Evolutionary conservation across 208 protist species (phyloP).

Genomic region (Leishmania turanica): DNA sequence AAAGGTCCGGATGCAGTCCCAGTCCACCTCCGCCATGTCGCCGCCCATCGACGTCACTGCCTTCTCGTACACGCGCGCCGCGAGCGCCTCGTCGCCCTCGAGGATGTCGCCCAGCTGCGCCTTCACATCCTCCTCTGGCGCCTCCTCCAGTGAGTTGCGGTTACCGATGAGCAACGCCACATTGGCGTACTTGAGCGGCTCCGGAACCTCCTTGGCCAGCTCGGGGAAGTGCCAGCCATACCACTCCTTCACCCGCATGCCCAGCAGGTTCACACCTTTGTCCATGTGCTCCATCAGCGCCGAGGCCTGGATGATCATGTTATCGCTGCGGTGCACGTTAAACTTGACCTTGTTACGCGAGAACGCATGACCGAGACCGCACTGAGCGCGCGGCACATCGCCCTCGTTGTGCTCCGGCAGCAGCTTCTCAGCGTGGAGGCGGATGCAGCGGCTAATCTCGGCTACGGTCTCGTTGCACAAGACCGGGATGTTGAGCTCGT

Average conservation of each 20-base stretch:
- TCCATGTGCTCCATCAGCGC: conserved; percentile 98
- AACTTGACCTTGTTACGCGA: conserved; percentile 99
- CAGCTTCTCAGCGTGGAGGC: conserved; percentile 95
- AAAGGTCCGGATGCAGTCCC: conserved; percentile 96
- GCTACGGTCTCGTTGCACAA: conserved; percentile 89
- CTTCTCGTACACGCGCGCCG: conserved; percentile 91
- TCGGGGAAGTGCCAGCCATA: conserved; percentile 99
- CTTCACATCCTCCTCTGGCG: conserved; percentile 72
- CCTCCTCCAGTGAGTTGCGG: conserved; percentile 73
- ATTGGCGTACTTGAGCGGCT: conserved; percentile 96
- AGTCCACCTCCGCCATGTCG: conserved; percentile 96
- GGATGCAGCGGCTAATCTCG: conserved; percentile 96
- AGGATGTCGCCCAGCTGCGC: conserved; percentile 84
- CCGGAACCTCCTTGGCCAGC: conserved; percentile 96
- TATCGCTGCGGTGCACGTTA: conserved; percentile 98
- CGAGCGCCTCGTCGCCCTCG: conserved; percentile 78
- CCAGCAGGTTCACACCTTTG: conserved; percentile 99
- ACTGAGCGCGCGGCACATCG: conserved; percentile 97
- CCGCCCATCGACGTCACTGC: conserved; percentile 97
- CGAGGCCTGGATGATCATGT: conserved; percentile 99
- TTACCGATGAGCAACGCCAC: conserved; percentile 91
- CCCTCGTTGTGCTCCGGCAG: conserved; percentile 93
- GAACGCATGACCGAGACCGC: conserved; percentile 98
- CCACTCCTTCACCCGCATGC: conserved; percentile 99
- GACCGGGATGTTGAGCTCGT: conserved; percentile 82